These are phyloP conservation scores for Trichosanthes truncata DNA, from an alignment of 306 rosid genomes.

Conservation along the genomic window DNA sequence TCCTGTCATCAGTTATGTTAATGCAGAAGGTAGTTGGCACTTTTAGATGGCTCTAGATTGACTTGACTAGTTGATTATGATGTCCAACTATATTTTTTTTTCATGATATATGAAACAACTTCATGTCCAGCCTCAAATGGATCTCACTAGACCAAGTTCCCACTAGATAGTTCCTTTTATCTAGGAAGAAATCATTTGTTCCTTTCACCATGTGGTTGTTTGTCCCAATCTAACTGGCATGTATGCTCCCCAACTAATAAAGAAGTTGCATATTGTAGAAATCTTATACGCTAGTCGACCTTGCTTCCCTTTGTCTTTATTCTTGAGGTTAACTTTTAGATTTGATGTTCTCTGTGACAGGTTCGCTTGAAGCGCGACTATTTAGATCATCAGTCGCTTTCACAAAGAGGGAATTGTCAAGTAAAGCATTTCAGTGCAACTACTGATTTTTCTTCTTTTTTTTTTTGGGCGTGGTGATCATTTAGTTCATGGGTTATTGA, in stretches of 20 bases:
- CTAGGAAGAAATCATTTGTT: not conserved
- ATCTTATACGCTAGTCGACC: not conserved
- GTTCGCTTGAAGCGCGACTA: slow-evolving; percentile 88
- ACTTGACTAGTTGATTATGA: not conserved
- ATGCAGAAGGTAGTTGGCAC: not conserved
- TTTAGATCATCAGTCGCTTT: slow-evolving; percentile 53
- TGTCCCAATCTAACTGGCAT: not conserved
- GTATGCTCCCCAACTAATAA: not conserved
- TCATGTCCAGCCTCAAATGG: not conserved
- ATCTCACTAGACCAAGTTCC: not conserved
- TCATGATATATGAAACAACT: not conserved
- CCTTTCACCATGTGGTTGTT: not conserved
- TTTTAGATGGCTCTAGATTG: not conserved
- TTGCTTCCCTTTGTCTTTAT: not conserved
- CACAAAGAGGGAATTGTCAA: slow-evolving; percentile 36
- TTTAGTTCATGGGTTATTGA: slow-evolving; percentile 10
- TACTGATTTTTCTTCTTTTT: not conserved
- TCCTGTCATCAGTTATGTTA: not conserved
- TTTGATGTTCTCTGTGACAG: slow-evolving; percentile 18
- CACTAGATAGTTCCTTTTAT: not conserved
- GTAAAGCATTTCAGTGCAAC: slow-evolving; percentile 22
- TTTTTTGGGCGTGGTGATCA: not conserved
- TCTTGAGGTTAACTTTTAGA: not conserved
- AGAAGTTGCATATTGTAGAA: not conserved
- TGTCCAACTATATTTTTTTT: not conserved